Evolutionary conservation across 768 basidiomycete genomes (phyloP), one percentile per base, ranked within the genome.

Genomic region (Lactifluus rugatus): DNA sequence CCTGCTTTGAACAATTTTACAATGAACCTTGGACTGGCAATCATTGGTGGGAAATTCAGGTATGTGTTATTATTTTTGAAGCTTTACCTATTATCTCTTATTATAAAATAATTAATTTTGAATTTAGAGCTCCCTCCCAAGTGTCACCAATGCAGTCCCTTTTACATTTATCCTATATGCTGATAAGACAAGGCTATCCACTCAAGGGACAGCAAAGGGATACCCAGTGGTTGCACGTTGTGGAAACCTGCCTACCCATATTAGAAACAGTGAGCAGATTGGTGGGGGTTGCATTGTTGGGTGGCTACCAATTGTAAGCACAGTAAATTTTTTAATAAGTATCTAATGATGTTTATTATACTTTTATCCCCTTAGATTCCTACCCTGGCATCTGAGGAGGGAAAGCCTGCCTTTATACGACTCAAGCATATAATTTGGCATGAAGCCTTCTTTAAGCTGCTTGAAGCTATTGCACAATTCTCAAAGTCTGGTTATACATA

Each of bases 291-390:
- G 52, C 1, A 56, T 68, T 26, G 68, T 69, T 4, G 63, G 67
- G 6, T 69, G 61, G 62, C 54, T 69, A 11, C 65, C 68, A 2
- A 64, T 70, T n/a, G 63, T 70, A 53, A n/a, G n/a, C n/a, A n/a
- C n/a, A n/a, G n/a, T n/a, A n/a, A n/a, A n/a, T n/a, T n/a, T n/a
- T n/a, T n/a, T n/a, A n/a, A n/a, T n/a, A n/a, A n/a, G n/a, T n/a
- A n/a, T n/a, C n/a, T 31, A 8, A 31, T 31, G 31, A 31, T 31
- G 31, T n/a, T 8, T 31, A 31, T 31, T 8, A 4, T 31, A 4
- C 31, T 4, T 31, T 31, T 31, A 31, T 31, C 31, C 31, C 31
- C 3, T 8, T 31, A 31, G 3, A 31, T n/a, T n/a, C n/a, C n/a
- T n/a, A n/a, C n/a, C n/a, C n/a, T n/a, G n/a, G n/a, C n/a, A n/a